Conservation (phyloP, 2,329 filamentous ascomycete genomes). For the Thielaviopsis ethacetica region DNA sequence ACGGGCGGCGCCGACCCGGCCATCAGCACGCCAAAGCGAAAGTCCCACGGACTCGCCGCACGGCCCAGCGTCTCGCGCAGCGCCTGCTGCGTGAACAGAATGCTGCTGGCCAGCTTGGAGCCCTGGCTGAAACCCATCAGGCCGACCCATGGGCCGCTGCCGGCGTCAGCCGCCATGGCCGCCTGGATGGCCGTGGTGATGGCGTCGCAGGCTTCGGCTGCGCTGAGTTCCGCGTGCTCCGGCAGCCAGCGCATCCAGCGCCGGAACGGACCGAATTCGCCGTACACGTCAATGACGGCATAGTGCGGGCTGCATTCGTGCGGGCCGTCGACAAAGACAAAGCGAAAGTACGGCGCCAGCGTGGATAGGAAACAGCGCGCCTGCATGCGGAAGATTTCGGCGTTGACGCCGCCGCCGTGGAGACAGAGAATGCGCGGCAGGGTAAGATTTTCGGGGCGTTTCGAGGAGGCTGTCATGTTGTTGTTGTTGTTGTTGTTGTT, state of each 20-base stretch:
- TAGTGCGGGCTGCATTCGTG: constrained; percentile 45
- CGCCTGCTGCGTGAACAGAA: constrained; percentile 47
- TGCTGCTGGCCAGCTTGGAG: constrained; percentile 41
- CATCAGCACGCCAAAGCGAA: constrained; percentile 44
- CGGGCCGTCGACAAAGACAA: constrained; percentile 57
- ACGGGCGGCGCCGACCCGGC: constrained; percentile 45
- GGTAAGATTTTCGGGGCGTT: constrained; percentile 5
- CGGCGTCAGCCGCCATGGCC: constrained; percentile 38
- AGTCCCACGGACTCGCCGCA: constrained; percentile 22
- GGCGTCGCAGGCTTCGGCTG: constrained; percentile 23
- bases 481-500: not conserved
- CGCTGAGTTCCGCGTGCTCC: constrained; percentile 36
- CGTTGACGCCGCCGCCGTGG: constrained; percentile 64
- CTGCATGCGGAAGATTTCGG: constrained; percentile 51
- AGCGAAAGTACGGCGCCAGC: constrained; percentile 43
- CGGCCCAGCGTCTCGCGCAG: constrained; percentile 22
- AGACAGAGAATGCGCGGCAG: constrained; percentile 60
- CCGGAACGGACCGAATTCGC: constrained; percentile 47
- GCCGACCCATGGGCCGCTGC: constrained; percentile 40
- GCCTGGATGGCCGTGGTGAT: constrained; percentile 23
- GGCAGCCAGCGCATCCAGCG: constrained; percentile 46
- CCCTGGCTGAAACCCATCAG: constrained; percentile 53
- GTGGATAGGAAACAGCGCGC: constrained; percentile 35
- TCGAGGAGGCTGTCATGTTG: constrained; percentile 1
- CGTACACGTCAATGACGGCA: constrained; percentile 48